phyloP scores from a whole-genome alignment of 2,329 filamentous ascomycete genomes.

The Pseudomassariella vexata region DNA sequence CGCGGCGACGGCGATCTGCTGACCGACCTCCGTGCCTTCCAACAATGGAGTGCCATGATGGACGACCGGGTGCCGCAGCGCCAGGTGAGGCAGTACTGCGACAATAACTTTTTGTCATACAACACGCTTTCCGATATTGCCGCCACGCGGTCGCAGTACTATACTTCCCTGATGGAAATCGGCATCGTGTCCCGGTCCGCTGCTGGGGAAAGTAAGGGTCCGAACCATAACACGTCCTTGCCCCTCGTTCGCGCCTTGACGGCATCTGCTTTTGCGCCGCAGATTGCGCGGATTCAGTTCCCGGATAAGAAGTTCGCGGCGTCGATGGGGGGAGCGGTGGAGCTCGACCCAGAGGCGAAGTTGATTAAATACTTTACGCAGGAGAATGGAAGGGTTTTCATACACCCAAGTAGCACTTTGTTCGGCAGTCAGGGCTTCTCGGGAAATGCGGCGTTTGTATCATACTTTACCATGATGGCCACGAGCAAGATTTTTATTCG shows the following conservation, averaged over 20 bases:
- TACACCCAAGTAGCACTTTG: conserved; percentile 82
- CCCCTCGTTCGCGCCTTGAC: conserved; percentile 63
- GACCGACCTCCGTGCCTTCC: conserved; percentile 78
- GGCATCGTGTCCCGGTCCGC: conserved; percentile 57
- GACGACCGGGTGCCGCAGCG: conserved; percentile 52
- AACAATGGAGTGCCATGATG: conserved; percentile 70
- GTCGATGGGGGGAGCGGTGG: conserved; percentile 82
- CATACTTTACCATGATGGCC: conserved; percentile 87
- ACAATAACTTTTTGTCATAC: conserved; percentile 75
- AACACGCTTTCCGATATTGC: conserved; percentile 84
- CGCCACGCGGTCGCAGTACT: conserved; percentile 79
- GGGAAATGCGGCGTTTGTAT: conserved; percentile 69
- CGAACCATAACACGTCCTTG: conserved; percentile 26
- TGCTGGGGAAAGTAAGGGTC: background rate
- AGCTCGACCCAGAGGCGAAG: conserved; percentile 84
- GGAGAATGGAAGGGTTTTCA: conserved; percentile 81
- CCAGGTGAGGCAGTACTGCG: conserved; percentile 71
- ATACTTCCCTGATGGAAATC: conserved; percentile 77
- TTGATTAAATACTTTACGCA: conserved; percentile 91
- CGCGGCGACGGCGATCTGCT: conserved; percentile 79
- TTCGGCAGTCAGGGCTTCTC: conserved; percentile 79
- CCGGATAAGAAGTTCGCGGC: conserved; percentile 93
- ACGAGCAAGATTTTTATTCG: conserved; percentile 89
- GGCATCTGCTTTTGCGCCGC: conserved; percentile 72
- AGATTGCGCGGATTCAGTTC: conserved; percentile 86